phyloP scores from a whole-genome alignment of 108 stramenopile genomes.

The Chaetoceros muelleri region DNA sequence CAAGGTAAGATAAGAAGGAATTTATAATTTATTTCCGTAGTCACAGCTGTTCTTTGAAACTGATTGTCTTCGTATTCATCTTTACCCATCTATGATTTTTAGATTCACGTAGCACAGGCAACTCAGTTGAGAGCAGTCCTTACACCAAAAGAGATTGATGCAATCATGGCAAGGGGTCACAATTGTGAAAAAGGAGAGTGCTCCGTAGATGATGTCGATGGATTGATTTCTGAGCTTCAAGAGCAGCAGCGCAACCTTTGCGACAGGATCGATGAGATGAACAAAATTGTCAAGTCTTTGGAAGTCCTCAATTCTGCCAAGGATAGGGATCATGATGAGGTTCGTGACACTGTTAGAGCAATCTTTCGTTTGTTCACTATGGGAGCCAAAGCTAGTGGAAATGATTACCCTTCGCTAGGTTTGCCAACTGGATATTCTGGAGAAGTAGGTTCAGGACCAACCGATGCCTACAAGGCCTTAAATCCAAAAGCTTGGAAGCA shows the following conservation, averaged over 20 bases:
- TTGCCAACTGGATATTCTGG: slow-evolving; percentile 56
- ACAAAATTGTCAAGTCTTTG: slow-evolving; percentile 43
- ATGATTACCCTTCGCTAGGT: slow-evolving; percentile 57
- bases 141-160: slow-evolving; percentile 40
- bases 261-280: slow-evolving; percentile 41
- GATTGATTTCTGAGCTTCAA: slow-evolving; percentile 45
- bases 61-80: too few species aligned
- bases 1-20: not conserved
- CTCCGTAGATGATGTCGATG: slow-evolving; percentile 49
- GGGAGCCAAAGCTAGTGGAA: slow-evolving; percentile 59
- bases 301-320: slow-evolving; percentile 40
- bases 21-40: too few species aligned
- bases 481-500: slow-evolving; percentile 53
- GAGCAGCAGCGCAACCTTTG: slow-evolving; percentile 57
- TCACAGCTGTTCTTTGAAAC: too few species aligned
- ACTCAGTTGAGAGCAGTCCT: not conserved
- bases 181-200: slow-evolving; percentile 61
- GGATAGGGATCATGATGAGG: slow-evolving; percentile 45
- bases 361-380: slow-evolving; percentile 58
- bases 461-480: slow-evolving; percentile 59
- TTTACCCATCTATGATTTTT: too few species aligned
- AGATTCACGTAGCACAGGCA: too few species aligned
- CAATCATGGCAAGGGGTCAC: slow-evolving; percentile 37
- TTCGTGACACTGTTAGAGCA: slow-evolving; percentile 62
- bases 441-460: slow-evolving; percentile 63